Evolutionary conservation across 306 rosid species (phyloP).

Genomic region (Prunus persica): DNA sequence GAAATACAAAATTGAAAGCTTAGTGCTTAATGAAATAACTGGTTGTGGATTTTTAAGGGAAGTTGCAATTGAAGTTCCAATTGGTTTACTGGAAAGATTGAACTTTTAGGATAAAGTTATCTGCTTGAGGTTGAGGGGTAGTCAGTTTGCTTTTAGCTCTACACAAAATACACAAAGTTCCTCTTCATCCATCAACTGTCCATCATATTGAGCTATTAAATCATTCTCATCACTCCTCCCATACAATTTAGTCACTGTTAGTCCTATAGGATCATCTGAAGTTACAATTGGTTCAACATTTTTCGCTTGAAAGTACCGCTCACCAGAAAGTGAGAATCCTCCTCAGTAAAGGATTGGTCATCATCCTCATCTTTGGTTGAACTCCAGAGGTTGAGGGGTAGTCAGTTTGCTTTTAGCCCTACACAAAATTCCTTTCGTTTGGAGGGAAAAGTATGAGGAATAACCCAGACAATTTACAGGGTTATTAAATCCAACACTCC

Average conservation of each 20-base stretch:
- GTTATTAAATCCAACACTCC: background rate
- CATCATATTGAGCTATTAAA: constrained; percentile 81
- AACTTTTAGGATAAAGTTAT: background rate
- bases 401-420: background rate
- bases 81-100: background rate
- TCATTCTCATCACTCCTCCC: constrained; percentile 63
- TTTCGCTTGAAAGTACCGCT: constrained; percentile 72
- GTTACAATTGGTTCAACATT: constrained; percentile 61
- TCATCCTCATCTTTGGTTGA: constrained; percentile 90
- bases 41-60: background rate
- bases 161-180: too few species aligned
- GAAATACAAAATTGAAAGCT: background rate
- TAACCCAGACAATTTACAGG: background rate
- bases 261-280: constrained; percentile 69
- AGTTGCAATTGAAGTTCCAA: background rate
- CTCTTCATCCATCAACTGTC: constrained; percentile 86
- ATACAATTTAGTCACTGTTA: constrained; percentile 64
- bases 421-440: too few species aligned
- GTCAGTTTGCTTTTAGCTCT: too few species aligned
- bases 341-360: constrained; percentile 96
- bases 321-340: constrained; percentile 93
- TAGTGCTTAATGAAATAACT: background rate
- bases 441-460: background rate
- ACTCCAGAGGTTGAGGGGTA: too few species aligned
- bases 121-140: background rate